Evolutionary conservation across 306 rosid species (phyloP), one percentile per base, ranked within the genome.

Genomic region (Medicago ruthenica): DNA sequence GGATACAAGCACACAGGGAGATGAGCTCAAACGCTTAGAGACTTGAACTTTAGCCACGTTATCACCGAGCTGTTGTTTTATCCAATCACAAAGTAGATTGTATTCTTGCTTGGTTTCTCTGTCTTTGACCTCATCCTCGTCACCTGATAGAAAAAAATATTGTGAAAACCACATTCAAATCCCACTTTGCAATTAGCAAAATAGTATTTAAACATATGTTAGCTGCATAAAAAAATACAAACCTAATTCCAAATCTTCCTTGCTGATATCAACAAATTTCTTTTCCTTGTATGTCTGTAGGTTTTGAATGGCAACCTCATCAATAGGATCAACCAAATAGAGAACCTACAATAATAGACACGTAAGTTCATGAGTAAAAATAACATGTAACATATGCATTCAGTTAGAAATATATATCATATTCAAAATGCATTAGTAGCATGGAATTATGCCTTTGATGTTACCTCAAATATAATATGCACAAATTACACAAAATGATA

Each of bases 1-100:
- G 47, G 98, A 96, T 61, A 96, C 99, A 80, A 96, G 98, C 83
- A 96, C 99, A 81, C 99, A 92, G n/a, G 99, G 98, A 82, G 99
- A 96, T 54, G 99, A 92, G 86, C 99, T 96, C 85, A 92, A 84
- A 54, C 98, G 99, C 76, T 96, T 92, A 0, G 99, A 96, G 70
- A 96, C 70, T 85, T 96, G 99, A 73, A 96, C 99, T 79, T 90
- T 96, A 0, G 99, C 99, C 64, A 96, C 93, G 82, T 85, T 89
- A 17, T 96, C 99, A 70, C 98, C 99, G 39, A 96, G 95, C 71
- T 96, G 99, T 79, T 90, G 98, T 89, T 96, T 96, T 68, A 96
- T 83, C 99, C 99, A 96, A 82, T 96, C 99, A 77, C 99, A 96
- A 2, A 96, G 91, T 50, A 96, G 89, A 82, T 76, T 89, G 89